Base-by-base conservation (phyloP, 1,284 basidiomycete species). In the Trametes polyzona region DNA sequence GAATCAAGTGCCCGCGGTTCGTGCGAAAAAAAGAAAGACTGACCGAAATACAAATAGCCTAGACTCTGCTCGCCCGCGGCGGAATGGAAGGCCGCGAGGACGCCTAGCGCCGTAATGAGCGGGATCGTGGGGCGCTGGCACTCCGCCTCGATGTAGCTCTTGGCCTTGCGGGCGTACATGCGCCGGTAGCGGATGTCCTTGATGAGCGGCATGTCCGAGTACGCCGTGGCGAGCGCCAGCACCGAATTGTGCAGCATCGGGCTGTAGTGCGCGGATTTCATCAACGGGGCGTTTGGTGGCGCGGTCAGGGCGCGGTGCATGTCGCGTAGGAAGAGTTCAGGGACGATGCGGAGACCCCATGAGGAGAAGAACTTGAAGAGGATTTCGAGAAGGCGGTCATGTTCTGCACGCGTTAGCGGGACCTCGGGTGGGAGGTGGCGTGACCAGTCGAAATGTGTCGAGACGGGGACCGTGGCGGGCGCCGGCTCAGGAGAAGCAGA, bases 211-310 rank as follows among this genome's bases (percentile, higher is more conserved):
- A 87, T 79, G 49, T 86, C 82, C 3, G 83, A 80, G 64, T 83
- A 87, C 0, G 81, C 79, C 0, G 81, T 73, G 1, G 81, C 85
- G 24, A 90, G 71, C 1, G 87, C 76, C 8, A 91, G 73, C 0
- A 88, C 72, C 3, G 83, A 77, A 64, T 89, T 89, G 71, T 91
- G 88, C 3, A 90, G 75, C 76, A 90, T 83, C 0, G 87, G 86
- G 1, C 84, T 86, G 71, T 90, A 90, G 62, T 86, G 82, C 0
- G 84, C 76, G 0, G 81, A 80, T 49, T 79, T 78, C 0, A 78
- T 74, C 8, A 76, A 73, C 0, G 74, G 63, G 9, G 82, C 73
- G 0, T 77, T 73, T 0, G 74, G 75, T 2, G 83, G 81, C 29
- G 73, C 66, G 44, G 68, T 74, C 64, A 90, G 73, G 57, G 78